These are phyloP conservation scores for Ganoderma meredithae DNA, from an alignment of 1,284 basidiomycete genomes.

Conservation along the genomic window DNA sequence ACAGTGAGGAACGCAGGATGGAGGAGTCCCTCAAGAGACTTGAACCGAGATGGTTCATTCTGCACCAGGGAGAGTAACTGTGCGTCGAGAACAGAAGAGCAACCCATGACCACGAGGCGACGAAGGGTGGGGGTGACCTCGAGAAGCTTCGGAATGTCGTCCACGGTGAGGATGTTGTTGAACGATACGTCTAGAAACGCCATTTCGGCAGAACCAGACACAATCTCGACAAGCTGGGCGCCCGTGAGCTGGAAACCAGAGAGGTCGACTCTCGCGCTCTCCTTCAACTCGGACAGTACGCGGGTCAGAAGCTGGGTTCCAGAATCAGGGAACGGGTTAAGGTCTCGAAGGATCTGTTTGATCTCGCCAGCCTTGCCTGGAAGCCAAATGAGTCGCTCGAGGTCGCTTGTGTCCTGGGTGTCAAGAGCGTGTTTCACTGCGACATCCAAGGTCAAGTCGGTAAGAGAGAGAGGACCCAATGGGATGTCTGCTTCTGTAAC, in stretches of 20 bases:
- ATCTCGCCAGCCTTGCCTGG: constrained; percentile 37
- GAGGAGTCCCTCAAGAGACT: constrained; percentile 38
- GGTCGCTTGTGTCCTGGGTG: constrained; percentile 30
- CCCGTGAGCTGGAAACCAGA: constrained; percentile 35
- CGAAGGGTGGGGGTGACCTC: constrained; percentile 29
- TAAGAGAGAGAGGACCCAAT: constrained; percentile 25
- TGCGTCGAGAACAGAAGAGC: constrained; percentile 33
- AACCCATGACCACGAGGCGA: constrained; percentile 40
- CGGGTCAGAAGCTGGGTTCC: constrained; percentile 34
- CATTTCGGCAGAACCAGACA: constrained; percentile 26
- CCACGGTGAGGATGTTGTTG: constrained; percentile 30
- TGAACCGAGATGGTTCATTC: constrained; percentile 36
- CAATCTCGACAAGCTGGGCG: constrained; percentile 32
- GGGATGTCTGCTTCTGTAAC: no score
- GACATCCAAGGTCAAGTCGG: constrained; percentile 38
- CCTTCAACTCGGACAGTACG: constrained; percentile 22
- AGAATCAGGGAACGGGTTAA: constrained; percentile 37
- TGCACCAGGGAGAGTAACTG: constrained; percentile 36
- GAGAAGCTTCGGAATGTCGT: constrained; percentile 33
- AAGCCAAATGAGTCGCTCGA: constrained; percentile 40
- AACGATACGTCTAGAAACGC: constrained; percentile 39
- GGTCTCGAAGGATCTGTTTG: constrained; percentile 27
- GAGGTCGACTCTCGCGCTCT: constrained; percentile 34
- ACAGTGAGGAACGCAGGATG: constrained; percentile 36
- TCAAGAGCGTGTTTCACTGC: constrained; percentile 39